phyloP scores from a whole-genome alignment of 768 basidiomycete genomes.

The Austroboletus eburneus region DNA sequence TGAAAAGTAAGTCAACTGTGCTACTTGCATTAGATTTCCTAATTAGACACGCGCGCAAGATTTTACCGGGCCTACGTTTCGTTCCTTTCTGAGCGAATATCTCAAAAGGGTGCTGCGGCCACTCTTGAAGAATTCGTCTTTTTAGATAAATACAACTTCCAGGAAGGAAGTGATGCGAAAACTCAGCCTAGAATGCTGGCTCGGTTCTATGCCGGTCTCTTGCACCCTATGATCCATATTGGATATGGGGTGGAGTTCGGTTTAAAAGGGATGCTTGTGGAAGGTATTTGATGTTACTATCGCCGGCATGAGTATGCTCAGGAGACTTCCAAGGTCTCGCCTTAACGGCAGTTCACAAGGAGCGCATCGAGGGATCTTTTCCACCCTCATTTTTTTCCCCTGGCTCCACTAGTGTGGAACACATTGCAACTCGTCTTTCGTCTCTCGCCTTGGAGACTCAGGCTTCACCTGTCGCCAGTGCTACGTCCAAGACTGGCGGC shows the following conservation, averaged over 20 bases:
- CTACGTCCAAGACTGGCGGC: conserved; percentile 1
- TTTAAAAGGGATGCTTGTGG: conserved; percentile 40
- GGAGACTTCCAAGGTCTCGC: conserved; percentile 21
- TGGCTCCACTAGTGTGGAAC: not conserved
- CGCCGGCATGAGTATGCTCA: not conserved
- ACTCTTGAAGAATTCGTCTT: conserved; percentile 30
- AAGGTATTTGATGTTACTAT: too few relatives aligned
- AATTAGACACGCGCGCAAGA: conserved; percentile 2
- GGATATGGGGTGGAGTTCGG: conserved; percentile 64
- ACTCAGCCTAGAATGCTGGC: conserved; percentile 50
- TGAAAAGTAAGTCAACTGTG: conserved; percentile 17
- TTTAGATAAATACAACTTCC: conserved; percentile 26
- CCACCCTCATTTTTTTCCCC: conserved; percentile 9
- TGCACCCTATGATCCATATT: conserved; percentile 62
- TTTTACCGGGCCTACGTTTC: conserved; percentile 24
- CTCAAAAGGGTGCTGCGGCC: conserved; percentile 10
- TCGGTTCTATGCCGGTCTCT: conserved; percentile 44
- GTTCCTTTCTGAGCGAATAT: conserved; percentile 23
- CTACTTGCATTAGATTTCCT: not conserved
- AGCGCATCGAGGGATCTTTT: conserved; percentile 35
- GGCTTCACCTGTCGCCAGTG: not conserved
- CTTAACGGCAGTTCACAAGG: conserved; percentile 20
- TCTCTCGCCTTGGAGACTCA: conserved; percentile 7
- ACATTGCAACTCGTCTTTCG: conserved; percentile 2
- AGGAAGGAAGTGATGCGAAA: conserved; percentile 6